These are phyloP conservation scores for Metschnikowia corniflorae DNA, from an alignment of 805 yeast species.

Conservation along the genomic window DNA sequence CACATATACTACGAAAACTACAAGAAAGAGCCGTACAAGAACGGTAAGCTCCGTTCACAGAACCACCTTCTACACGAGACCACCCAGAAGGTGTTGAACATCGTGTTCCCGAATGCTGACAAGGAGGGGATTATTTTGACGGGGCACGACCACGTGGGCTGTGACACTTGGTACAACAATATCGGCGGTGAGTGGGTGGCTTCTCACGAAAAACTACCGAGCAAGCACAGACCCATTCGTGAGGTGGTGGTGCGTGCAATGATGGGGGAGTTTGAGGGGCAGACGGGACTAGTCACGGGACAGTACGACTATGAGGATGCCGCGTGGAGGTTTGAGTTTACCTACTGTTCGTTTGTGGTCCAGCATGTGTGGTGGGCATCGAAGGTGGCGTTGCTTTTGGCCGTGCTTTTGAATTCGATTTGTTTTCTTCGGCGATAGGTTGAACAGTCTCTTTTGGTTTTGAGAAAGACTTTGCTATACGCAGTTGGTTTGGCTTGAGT, in stretches of 20 bases:
- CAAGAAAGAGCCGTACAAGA: constrained; percentile 61
- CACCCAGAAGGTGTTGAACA: constrained; percentile 62
- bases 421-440: neutral
- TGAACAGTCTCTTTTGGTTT: too few relatives aligned
- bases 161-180: constrained; percentile 62
- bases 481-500: too few relatives aligned
- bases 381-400: constrained; percentile 42
- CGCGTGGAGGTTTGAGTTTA: constrained; percentile 65
- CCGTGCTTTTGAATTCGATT: constrained; percentile 30
- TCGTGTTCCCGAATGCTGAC: constrained; percentile 59
- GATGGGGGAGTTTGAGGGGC: constrained; percentile 96
- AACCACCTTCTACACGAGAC: constrained; percentile 74
- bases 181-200: constrained; percentile 57
- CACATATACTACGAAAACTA: constrained; percentile 46
- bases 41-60: constrained; percentile 73
- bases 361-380: constrained; percentile 98
- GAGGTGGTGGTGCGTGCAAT: constrained; percentile 87
- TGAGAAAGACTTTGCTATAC: too few relatives aligned
- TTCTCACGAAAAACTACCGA: constrained; percentile 32
- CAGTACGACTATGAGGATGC: constrained; percentile 42
- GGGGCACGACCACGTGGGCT: constrained; percentile 97
- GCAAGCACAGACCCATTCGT: constrained; percentile 42
- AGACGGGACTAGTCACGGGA: constrained; percentile 81
- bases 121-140: constrained; percentile 79
- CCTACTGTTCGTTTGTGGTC: constrained; percentile 74